Evolutionary conservation across 2,329 filamentous ascomycete genomes (phyloP).

Genomic region (Corynespora cassiicola): DNA sequence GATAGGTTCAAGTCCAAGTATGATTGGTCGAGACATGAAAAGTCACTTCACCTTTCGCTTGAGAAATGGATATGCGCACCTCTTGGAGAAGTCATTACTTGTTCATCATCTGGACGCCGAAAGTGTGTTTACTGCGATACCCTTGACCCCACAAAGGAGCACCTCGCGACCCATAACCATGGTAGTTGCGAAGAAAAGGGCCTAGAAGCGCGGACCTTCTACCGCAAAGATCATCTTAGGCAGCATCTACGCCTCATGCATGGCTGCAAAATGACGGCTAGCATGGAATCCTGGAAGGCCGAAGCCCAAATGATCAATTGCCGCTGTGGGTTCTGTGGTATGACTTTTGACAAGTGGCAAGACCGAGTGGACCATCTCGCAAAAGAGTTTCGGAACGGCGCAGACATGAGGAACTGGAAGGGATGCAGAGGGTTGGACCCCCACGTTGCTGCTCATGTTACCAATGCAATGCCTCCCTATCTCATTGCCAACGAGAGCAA

Average conservation of each 20-base stretch:
- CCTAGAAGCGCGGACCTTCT: slow-evolving; percentile 67
- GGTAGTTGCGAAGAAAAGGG: slow-evolving; percentile 71
- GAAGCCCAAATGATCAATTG: slow-evolving; percentile 61
- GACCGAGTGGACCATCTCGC: slow-evolving; percentile 61
- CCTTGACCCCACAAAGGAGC: slow-evolving; percentile 60
- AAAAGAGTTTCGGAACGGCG: slow-evolving; percentile 61
- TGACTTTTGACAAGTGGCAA: slow-evolving; percentile 57
- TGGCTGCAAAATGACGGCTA: slow-evolving; percentile 64
- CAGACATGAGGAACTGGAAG: slow-evolving; percentile 61
- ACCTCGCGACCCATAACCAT: slow-evolving; percentile 67
- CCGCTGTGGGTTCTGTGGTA: slow-evolving; percentile 61
- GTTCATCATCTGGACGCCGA: slow-evolving; percentile 62
- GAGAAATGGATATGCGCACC: slow-evolving; percentile 63
- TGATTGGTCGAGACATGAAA: slow-evolving; percentile 50
- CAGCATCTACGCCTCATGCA: slow-evolving; percentile 69
- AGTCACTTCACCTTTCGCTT: slow-evolving; percentile 45
- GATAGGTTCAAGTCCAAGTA: slow-evolving; percentile 49
- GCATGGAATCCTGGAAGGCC: slow-evolving; percentile 71
- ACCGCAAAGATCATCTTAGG: slow-evolving; percentile 67
- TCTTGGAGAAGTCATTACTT: slow-evolving; percentile 61
- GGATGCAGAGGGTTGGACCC: slow-evolving; percentile 61
- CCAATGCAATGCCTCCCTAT: slow-evolving; percentile 60
- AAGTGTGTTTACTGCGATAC: slow-evolving; percentile 66
- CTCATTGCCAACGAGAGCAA: slow-evolving; percentile 57
- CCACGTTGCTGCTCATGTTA: slow-evolving; percentile 55